Evolutionary conservation across 805 yeast genomes (phyloP), one percentile per base, ranked within the genome.

Genomic region (Ogataea allantospora): DNA sequence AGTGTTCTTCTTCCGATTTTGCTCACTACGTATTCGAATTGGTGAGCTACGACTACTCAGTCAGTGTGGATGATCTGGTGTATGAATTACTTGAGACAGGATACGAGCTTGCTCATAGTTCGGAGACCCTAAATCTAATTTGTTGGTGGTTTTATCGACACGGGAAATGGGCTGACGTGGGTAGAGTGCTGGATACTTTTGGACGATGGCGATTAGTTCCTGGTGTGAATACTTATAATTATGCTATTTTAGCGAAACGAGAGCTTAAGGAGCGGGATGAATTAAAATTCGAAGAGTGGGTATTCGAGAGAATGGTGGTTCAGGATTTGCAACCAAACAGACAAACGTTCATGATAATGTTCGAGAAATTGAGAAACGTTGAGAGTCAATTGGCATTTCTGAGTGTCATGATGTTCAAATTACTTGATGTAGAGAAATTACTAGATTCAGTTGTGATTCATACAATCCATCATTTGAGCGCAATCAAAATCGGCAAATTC

Each of bases 321-420:
- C 35, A 24, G 18, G 17, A 17, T n/a, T n/a, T 37, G 5, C 12
- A 8, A 6, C 44, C 48, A 4, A 18, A 34, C 13, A 35, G 27
- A 11, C 32, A 37, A n/a, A 40, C 44, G 10, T 40, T 26, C 23
- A 21, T 26, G 21, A 24, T 28, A 5, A 12, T 33, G 12, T 44
- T 37, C 25, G 40, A 27, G 20, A 17, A 27, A 21, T 25, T 44
- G 15, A 23, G 18, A 8, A 28, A 25, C n/a, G 24, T 26, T 7
- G 34, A 24, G 10, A 15, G 13, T 2, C 27, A 30, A 14, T 13
- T 43, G 24, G 39, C 35, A 7, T 27, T 40, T 15, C 21, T 43
- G 34, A 37, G 41, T n/a, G 14, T 37, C 27, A 43, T 43, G 44
- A 19, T 19, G 16, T 27, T 26, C 27, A 23, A 27, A 10, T 11